phyloP scores from a whole-genome alignment of 768 basidiomycete species.

The Podaxis sp. region DNA sequence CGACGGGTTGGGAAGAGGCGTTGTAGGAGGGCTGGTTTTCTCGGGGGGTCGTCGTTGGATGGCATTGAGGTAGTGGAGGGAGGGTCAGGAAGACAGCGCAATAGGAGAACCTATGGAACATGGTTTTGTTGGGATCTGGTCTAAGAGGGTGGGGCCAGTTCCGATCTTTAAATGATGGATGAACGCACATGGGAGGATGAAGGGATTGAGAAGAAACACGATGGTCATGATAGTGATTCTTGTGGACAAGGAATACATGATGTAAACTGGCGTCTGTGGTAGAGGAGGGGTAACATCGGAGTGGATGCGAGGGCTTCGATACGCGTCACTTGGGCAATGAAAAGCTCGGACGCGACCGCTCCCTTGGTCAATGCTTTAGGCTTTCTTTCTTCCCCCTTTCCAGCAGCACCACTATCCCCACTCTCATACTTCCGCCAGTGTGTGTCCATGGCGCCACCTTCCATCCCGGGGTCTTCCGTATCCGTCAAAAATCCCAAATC shows the following conservation, averaged over 20 bases:
- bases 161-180: neutral
- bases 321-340: constrained; percentile 14
- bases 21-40: neutral
- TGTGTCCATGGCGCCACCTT: neutral
- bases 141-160: neutral
- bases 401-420: constrained; percentile 1
- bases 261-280: constrained; percentile 9
- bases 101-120: neutral
- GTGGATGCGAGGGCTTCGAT: constrained; percentile 9
- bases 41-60: neutral
- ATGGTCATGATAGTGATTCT: neutral
- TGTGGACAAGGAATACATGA: constrained; percentile 2
- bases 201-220: neutral
- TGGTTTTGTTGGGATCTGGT: neutral
- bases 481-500: constrained; percentile 41
- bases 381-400: neutral
- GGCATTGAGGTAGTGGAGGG: neutral
- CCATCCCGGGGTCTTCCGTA: neutral
- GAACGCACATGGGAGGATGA: neutral
- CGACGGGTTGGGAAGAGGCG: neutral
- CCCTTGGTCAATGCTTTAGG: neutral
- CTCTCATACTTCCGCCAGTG: neutral
- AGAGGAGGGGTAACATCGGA: constrained; percentile 6
- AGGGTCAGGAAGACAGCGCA: neutral
- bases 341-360: constrained; percentile 5